Base-by-base conservation (phyloP, 2,329 filamentous ascomycete species). In the Tolypocladium nubicola region DNA sequence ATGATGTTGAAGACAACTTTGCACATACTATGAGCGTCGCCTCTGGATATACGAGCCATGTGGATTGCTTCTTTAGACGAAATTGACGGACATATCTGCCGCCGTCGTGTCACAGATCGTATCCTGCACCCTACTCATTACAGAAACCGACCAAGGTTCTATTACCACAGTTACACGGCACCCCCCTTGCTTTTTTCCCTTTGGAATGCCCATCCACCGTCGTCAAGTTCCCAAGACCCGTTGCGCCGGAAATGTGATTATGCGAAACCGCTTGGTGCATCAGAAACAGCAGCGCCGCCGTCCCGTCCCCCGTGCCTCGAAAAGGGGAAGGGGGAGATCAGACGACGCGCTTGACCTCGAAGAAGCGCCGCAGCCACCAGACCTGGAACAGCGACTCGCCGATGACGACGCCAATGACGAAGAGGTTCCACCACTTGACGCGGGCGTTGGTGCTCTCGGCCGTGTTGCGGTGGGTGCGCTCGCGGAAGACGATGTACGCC, bases 401-500 rank as follows among this genome's bases (percentile, higher is more conserved):
- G 63, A 95, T 80, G 61, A 99, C 83, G 54, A 97, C 86, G 57
- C 85, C 82, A 63, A 99, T 85, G 75, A 99, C 92, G 75, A 97
- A 97, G 66, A 97, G 83, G 74, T 94, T 97, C 94, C 94, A 99
- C 94, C 94, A 99, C 80, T 99, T 99, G 72, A 99, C 94, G 64
- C 94, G 84, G 65, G 85, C 83, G 75, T 99, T 99, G 68, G 94
- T 99, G 82, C 92, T 97, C 79, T 99, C 94, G 62, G 94, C 94
- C 11, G 94, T 99, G 79, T 99, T 99, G 71, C 94, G 85, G 81
- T 99, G 94, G 65, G 90, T 96, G 69, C 94, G 84, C 78, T 99
- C 94, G 66, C 94, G 88, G 59, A 97, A 78, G 61, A 99, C 86
- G 68, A 99, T 97, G 78, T 99, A 99, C 65, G 87, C 85, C 77